Percentiles rank a stretch among this genome's conserved stretches.
Conservation (phyloP, 2,329 filamentous ascomycete genomes). For the Sarocladium strictum region DNA sequence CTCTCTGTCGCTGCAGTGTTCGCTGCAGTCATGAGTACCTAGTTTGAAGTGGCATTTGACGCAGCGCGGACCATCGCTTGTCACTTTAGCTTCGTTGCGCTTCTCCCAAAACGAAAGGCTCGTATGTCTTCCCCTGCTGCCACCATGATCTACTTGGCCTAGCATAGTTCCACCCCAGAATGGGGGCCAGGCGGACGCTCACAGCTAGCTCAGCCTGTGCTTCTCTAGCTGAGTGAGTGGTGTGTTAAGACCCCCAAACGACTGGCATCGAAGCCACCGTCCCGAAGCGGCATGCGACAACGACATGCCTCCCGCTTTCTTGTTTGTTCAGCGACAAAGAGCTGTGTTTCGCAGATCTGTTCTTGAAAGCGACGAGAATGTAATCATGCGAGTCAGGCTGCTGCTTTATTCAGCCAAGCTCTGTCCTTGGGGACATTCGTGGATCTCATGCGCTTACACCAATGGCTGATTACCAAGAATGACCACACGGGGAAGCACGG, state of each 20-base stretch:
- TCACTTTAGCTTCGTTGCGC: background rate
- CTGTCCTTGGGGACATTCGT: no score
- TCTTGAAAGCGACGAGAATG: background rate
- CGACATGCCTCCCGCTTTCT: background rate
- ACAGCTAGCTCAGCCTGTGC: no score
- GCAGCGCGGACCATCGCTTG: background rate
- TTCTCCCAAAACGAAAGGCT: conserved; percentile 2
- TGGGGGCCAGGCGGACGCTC: background rate
- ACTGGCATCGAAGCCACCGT: background rate
- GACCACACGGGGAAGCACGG: background rate
- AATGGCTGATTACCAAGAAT: background rate
- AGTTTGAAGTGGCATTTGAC: background rate
- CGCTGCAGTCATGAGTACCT: background rate
- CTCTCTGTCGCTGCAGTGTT: no score
- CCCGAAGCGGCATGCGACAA: background rate
- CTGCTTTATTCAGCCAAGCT: no score
- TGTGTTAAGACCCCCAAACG: background rate
- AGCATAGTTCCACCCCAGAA: no score
- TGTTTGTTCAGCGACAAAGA: background rate
- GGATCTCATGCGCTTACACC: no score
- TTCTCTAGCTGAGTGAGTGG: background rate
- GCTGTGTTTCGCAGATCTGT: background rate
- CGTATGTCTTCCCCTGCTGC: background rate
- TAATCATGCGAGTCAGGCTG: background rate
- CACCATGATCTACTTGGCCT: no score